These are phyloP conservation scores for Paxillus ammoniavirescens DNA, from an alignment of 768 basidiomycete species.

Conservation along the genomic window DNA sequence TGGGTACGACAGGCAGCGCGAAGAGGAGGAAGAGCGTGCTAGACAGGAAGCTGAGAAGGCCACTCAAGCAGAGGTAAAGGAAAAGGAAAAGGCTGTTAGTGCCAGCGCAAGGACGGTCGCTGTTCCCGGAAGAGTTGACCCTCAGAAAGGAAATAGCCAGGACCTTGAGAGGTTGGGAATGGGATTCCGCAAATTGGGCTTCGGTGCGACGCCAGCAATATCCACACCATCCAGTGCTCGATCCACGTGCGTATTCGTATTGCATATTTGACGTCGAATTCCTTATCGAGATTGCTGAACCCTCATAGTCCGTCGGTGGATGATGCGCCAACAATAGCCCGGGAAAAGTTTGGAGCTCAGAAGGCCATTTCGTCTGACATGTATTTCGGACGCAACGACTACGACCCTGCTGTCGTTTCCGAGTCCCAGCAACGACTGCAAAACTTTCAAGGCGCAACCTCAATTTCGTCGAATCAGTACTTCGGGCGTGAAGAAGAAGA, in stretches of 20 bases:
- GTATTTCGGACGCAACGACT: conserved; percentile 90
- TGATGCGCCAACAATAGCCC: conserved; percentile 73
- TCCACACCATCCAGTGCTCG: conserved; percentile 49
- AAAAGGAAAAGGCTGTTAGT: conserved; percentile 27
- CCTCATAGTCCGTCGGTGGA: conserved; percentile 35
- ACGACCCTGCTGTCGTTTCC: conserved; percentile 66
- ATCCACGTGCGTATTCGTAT: conserved; percentile 32
- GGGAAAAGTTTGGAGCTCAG: conserved; percentile 88
- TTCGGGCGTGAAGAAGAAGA: conserved; percentile 91
- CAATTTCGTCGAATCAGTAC: conserved; percentile 95
- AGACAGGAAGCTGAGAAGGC: conserved; percentile 58
- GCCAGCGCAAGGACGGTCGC: conserved; percentile 22
- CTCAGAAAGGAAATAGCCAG: conserved; percentile 41
- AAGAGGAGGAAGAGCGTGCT: conserved; percentile 80
- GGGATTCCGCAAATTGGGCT: conserved; percentile 79
- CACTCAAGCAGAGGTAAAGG: conserved; percentile 26
- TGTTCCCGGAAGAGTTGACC: conserved; percentile 28
- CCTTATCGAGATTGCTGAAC: background rate
- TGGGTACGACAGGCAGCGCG: conserved; percentile 84
- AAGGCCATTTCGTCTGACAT: conserved; percentile 98
- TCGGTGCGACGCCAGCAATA: conserved; percentile 75
- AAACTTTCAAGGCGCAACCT: conserved; percentile 86
- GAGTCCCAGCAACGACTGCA: conserved; percentile 84
- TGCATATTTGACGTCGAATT: background rate
- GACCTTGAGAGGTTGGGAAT: conserved; percentile 59